A percentile compares a stretch with the other conserved stretches of the same genome.
phyloP scores from a whole-genome alignment of 2,329 filamentous ascomycete species.

The Arachnomyces sp. region DNA sequence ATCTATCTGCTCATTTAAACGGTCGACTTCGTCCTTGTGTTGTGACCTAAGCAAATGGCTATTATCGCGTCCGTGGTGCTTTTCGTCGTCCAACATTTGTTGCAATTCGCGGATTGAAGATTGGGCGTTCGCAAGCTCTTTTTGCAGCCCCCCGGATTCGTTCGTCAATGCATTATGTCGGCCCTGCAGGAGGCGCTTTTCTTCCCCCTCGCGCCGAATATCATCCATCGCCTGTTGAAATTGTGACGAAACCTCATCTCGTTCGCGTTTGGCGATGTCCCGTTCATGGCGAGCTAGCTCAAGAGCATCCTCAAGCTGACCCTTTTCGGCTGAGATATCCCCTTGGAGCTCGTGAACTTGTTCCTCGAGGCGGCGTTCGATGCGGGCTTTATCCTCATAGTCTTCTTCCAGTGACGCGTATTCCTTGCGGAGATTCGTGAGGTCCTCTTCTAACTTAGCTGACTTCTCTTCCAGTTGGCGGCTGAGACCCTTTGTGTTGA shows the following conservation, averaged over 20 bases:
- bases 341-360: conserved; percentile 34
- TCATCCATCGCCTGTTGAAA: conserved; percentile 53
- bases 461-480: conserved; percentile 67
- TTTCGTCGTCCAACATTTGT: conserved; percentile 44
- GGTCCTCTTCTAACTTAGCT: conserved; percentile 56
- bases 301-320: conserved; percentile 35
- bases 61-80: conserved; percentile 50
- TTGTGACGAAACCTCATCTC: conserved; percentile 34
- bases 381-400: conserved; percentile 35
- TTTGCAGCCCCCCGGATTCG: conserved; percentile 60
- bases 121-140: conserved; percentile 47
- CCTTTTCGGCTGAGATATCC: conserved; percentile 29
- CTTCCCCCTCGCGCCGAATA: conserved; percentile 47
- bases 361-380: conserved; percentile 44
- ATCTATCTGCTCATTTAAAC: conserved; percentile 49
- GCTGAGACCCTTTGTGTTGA: conserved; percentile 64
- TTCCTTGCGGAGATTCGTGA: conserved; percentile 45
- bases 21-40: conserved; percentile 48
- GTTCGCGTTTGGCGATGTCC: conserved; percentile 39
- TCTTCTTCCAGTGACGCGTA: conserved; percentile 36
- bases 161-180: conserved; percentile 59
- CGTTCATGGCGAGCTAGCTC: conserved; percentile 36
- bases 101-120: conserved; percentile 41
- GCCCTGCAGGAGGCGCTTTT: conserved; percentile 61
- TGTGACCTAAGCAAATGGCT: conserved; percentile 52